Evolutionary conservation across 305 asterid genomes (phyloP).

Genomic region (Fraxinus angustifolia): DNA sequence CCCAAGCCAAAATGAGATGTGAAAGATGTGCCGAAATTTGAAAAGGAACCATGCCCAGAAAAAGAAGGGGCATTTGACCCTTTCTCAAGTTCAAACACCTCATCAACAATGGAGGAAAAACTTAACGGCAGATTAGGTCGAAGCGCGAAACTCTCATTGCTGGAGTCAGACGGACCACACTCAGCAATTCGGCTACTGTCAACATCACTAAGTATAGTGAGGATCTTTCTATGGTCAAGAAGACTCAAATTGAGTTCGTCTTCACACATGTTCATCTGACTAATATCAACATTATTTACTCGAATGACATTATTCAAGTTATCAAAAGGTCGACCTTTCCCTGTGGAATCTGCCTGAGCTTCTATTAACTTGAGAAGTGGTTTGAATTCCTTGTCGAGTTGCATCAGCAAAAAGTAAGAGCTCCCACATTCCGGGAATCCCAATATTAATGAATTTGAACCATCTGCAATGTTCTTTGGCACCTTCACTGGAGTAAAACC

Average conservation of each 20-base stretch:
- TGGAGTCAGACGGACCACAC: conserved; percentile 41
- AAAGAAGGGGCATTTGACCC: conserved; percentile 44
- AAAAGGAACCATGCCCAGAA: conserved; percentile 46
- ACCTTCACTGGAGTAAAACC: conserved; percentile 67
- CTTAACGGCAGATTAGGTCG: conserved; percentile 45
- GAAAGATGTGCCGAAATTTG: conserved; percentile 47
- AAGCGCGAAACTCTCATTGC: conserved; percentile 46
- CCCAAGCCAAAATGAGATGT: conserved; percentile 59
- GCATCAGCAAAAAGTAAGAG: conserved; percentile 83
- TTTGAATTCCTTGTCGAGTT: conserved; percentile 85
- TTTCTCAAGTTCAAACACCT: conserved; percentile 88
- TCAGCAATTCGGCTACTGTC: conserved; percentile 49
- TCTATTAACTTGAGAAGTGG: conserved; percentile 85
- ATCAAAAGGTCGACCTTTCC: conserved; percentile 57
- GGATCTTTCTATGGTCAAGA: conserved; percentile 53
- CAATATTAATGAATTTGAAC: conserved; percentile 72
- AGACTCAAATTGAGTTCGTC: conserved; percentile 85
- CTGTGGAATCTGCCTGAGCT: conserved; percentile 61
- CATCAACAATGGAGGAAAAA: conserved; percentile 87
- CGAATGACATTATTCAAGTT: conserved; percentile 61
- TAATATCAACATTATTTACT: conserved; percentile 64
- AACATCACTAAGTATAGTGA: conserved; percentile 37
- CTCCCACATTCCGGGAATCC: conserved; percentile 96
- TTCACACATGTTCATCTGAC: conserved; percentile 69
- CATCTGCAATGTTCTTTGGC: conserved; percentile 67